These are phyloP conservation scores for Nannochloris sp. DNA, from an alignment of 139 green algal species.

Conservation along the genomic window DNA sequence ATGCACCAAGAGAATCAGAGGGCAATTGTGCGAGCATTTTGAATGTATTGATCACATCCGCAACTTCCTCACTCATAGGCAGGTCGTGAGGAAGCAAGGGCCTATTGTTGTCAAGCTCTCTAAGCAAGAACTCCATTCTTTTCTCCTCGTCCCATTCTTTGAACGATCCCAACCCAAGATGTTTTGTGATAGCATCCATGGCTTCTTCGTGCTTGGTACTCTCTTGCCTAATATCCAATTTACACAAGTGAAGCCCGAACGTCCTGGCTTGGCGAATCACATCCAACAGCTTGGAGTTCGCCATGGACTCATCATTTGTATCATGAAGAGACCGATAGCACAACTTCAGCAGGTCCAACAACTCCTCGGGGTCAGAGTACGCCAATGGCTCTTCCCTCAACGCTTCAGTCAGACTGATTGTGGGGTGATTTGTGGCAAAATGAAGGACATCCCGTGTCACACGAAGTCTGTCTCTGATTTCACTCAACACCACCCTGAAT, in stretches of 20 bases:
- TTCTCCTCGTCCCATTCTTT: conserved; percentile 82
- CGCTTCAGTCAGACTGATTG: conserved; percentile 34
- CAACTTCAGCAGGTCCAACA: conserved; percentile 50
- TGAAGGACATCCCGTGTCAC: conserved; percentile 69
- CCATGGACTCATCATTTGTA: conserved; percentile 51
- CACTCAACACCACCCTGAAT: conserved; percentile 82
- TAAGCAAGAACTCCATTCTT: conserved; percentile 64
- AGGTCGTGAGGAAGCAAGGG: conserved; percentile 80
- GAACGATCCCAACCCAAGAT: conserved; percentile 70
- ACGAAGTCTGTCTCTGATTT: conserved; percentile 75
- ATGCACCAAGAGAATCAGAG: conserved; percentile 69
- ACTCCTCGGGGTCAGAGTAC: conserved; percentile 25
- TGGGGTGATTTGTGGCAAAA: conserved; percentile 59
- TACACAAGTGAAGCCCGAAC: conserved; percentile 58
- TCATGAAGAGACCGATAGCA: conserved; percentile 72
- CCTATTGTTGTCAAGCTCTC: conserved; percentile 66
- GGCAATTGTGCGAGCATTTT: conserved; percentile 43
- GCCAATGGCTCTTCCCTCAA: conserved; percentile 40
- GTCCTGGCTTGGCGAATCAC: conserved; percentile 47
- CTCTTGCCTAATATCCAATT: conserved; percentile 71
- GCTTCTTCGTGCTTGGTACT: conserved; percentile 54
- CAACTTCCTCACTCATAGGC: conserved; percentile 58
- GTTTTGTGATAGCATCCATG: conserved; percentile 79
- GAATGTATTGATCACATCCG: conserved; percentile 83
- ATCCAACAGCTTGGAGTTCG: conserved; percentile 59